Percentiles rank a stretch among this genome's conserved stretches.
phyloP scores from a whole-genome alignment of 768 basidiomycete species.

The Neoboletus brunneissimus region DNA sequence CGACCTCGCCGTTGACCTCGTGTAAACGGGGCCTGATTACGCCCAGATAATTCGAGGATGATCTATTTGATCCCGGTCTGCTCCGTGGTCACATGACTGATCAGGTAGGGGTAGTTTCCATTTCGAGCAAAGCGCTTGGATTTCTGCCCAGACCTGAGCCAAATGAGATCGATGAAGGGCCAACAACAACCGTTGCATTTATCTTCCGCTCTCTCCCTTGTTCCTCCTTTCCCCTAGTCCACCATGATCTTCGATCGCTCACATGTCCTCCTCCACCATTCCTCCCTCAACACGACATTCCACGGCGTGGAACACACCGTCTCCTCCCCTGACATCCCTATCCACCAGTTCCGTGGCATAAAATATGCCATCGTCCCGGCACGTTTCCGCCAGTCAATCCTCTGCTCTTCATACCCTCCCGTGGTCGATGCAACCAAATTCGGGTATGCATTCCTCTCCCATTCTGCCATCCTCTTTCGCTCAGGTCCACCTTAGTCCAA shows the following conservation, averaged over 20 bases:
- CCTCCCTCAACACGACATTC: slow-evolving; percentile 60
- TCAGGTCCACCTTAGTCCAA: slow-evolving; percentile 47
- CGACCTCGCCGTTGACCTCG: slow-evolving; percentile 15
- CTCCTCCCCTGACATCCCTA: slow-evolving; percentile 51
- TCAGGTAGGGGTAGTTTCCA: slow-evolving; percentile 17
- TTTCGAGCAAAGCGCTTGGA: slow-evolving; percentile 18
- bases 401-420: slow-evolving; percentile 55
- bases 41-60: neutral
- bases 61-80: slow-evolving; percentile 1
- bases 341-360: slow-evolving; percentile 76
- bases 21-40: neutral
- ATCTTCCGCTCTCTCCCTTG: neutral
- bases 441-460: slow-evolving; percentile 48
- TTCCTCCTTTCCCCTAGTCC: slow-evolving; percentile 1
- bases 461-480: neutral
- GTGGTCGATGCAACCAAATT: slow-evolving; percentile 60
- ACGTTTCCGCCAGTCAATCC: slow-evolving; percentile 71
- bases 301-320: slow-evolving; percentile 58
- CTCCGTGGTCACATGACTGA: slow-evolving; percentile 27
- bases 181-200: slow-evolving; percentile 8
- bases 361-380: slow-evolving; percentile 73
- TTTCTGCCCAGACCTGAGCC: slow-evolving; percentile 17
- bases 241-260: slow-evolving; percentile 31
- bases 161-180: slow-evolving; percentile 24
- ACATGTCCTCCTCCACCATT: slow-evolving; percentile 44